Percentiles rank a stretch among this genome's conserved stretches.
phyloP scores from a whole-genome alignment of 805 yeast genomes.

The Geotrichum ghanense region DNA sequence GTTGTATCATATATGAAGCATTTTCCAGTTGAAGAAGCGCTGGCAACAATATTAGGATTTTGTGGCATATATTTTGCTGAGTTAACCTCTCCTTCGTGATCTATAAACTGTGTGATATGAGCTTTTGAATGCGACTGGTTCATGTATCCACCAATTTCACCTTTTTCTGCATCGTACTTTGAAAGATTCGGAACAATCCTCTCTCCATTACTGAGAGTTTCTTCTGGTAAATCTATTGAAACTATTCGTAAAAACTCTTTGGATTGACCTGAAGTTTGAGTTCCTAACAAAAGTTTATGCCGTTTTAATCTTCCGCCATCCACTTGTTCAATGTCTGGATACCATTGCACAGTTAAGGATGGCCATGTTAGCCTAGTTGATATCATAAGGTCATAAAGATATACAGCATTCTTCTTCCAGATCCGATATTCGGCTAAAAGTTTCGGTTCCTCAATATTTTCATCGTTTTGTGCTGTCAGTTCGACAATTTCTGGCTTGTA shows the following conservation, averaged over 20 bases:
- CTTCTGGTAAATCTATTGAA: slow-evolving; percentile 21
- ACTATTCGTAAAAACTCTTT: slow-evolving; percentile 37
- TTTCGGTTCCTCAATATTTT: not conserved
- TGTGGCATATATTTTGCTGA: slow-evolving; percentile 68
- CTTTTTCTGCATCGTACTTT: slow-evolving; percentile 28
- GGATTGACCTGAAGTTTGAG: slow-evolving; percentile 49
- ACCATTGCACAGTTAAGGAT: slow-evolving; percentile 46
- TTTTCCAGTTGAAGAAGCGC: slow-evolving; percentile 55
- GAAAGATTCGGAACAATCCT: slow-evolving; percentile 18
- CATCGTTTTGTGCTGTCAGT: not conserved
- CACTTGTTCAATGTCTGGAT: slow-evolving; percentile 39
- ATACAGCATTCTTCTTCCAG: slow-evolving; percentile 54
- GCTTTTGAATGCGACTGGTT: slow-evolving; percentile 27
- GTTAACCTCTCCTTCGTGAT: slow-evolving; percentile 63
- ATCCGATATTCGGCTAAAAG: slow-evolving; percentile 29
- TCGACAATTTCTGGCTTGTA: not conserved
- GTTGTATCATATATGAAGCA: slow-evolving; percentile 70
- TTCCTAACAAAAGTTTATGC: slow-evolving; percentile 44
- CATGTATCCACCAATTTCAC: slow-evolving; percentile 24
- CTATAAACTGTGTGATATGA: slow-evolving; percentile 44
- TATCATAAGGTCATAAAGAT: slow-evolving; percentile 41
- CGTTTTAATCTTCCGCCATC: slow-evolving; percentile 6
- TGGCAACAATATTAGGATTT: slow-evolving; percentile 72
- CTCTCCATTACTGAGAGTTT: not conserved
- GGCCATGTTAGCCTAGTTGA: slow-evolving; percentile 55